Evolutionary conservation across 768 basidiomycete species (phyloP).

Genomic region (Suillus variegatus): DNA sequence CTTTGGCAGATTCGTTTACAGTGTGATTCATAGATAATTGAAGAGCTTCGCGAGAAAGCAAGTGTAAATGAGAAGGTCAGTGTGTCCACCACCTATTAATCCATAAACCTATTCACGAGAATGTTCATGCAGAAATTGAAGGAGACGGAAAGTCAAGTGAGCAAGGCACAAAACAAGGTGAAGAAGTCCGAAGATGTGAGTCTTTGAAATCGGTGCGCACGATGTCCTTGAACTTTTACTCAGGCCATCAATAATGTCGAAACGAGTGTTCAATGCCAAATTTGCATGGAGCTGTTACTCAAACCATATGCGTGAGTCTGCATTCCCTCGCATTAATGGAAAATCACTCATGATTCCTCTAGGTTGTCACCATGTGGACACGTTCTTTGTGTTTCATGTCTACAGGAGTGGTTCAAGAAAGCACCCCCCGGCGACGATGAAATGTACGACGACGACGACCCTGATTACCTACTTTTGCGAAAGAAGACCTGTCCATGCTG

Average conservation of each 20-base stretch:
- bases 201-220: background rate
- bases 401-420: slow-evolving; percentile 78
- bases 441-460: slow-evolving; percentile 42
- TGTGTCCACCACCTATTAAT: background rate
- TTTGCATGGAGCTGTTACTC: slow-evolving; percentile 70
- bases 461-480: slow-evolving; percentile 53
- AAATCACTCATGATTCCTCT: slow-evolving; percentile 12
- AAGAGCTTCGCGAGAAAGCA: slow-evolving; percentile 51
- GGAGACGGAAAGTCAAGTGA: slow-evolving; percentile 47
- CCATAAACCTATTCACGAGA: slow-evolving; percentile 4
- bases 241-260: slow-evolving; percentile 62
- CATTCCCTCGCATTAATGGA: background rate
- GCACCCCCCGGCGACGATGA: slow-evolving; percentile 54
- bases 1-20: background rate
- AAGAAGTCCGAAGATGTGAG: slow-evolving; percentile 61
- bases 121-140: slow-evolving; percentile 39
- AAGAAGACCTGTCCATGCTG: slow-evolving; percentile 76
- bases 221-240: slow-evolving; percentile 1
- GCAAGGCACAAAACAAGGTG: slow-evolving; percentile 45
- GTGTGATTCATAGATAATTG: slow-evolving; percentile 44
- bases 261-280: slow-evolving; percentile 66
- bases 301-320: slow-evolving; percentile 66
- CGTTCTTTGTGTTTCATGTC: slow-evolving; percentile 69
- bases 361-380: slow-evolving; percentile 80
- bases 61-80: slow-evolving; percentile 39